A percentile compares a stretch with the other conserved stretches of the same genome.
Conservation (phyloP, 306 rosid species). For the Cicer bijugum region DNA sequence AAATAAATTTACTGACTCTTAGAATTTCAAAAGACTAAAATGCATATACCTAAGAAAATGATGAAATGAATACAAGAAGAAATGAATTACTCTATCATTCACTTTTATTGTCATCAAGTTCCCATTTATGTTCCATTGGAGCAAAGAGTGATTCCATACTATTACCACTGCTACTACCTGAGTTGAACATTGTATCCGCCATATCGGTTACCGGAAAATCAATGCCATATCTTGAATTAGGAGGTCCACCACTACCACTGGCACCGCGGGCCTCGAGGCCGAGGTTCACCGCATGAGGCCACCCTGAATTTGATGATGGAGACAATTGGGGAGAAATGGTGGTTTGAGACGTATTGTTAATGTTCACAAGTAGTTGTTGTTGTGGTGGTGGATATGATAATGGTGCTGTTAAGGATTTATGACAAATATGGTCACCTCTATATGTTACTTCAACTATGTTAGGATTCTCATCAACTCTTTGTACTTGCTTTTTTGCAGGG, state of each 20-base stretch:
- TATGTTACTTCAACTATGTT: conserved; percentile 62
- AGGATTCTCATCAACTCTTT: conserved; percentile 63
- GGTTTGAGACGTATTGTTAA: not conserved
- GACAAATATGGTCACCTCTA: conserved; percentile 67
- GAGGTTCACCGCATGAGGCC: conserved; percentile 46
- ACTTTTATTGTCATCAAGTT: conserved; percentile 51
- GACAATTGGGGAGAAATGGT: conserved; percentile 19
- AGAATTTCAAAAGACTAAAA: no score
- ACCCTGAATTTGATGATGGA: conserved; percentile 27
- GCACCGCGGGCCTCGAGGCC: not conserved
- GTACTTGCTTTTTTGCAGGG: conserved; percentile 79
- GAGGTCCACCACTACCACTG: conserved; percentile 39
- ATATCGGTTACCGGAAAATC: conserved; percentile 57
- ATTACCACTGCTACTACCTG: conserved; percentile 57
- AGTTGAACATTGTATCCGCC: conserved; percentile 75
- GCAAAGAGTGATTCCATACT: conserved; percentile 69
- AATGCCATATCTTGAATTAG: conserved; percentile 37
- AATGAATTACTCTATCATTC: not conserved
- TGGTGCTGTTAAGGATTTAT: conserved; percentile 77
- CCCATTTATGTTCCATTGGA: conserved; percentile 46
- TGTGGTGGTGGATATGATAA: conserved; percentile 54
- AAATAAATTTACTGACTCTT: not conserved
- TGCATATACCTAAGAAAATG: no score
- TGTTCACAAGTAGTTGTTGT: not conserved
- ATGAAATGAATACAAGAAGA: not conserved